Evolutionary conservation across 2,329 filamentous ascomycete genomes (phyloP).

Genomic region (Arthrobotrys sphaeroides): DNA sequence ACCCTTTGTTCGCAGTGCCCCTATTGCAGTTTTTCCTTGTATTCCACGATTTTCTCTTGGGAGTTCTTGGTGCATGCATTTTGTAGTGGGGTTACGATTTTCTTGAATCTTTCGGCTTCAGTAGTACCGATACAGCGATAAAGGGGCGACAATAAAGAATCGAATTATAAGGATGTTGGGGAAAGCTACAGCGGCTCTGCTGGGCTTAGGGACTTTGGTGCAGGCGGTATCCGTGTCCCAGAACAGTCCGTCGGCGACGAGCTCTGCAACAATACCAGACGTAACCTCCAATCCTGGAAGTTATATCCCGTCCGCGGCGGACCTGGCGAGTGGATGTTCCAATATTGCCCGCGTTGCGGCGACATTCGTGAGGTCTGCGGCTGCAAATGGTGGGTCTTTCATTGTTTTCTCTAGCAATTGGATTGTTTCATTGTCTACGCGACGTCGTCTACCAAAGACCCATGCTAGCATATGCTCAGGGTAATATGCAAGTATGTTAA

Average conservation of each 20-base stretch:
- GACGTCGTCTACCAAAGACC: background rate
- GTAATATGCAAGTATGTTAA: constrained; percentile 11
- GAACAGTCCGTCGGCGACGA: constrained; percentile 1
- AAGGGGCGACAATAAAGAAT: background rate
- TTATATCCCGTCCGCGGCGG: constrained; percentile 20
- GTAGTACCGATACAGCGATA: constrained; percentile 1
- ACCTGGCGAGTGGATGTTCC: constrained; percentile 28
- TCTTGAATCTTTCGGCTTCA: constrained; percentile 2
- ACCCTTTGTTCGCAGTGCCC: background rate
- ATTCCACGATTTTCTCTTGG: background rate
- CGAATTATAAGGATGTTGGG: constrained; percentile 17
- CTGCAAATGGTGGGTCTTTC: constrained; percentile 17
- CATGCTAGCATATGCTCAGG: too few species aligned
- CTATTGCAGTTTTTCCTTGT: constrained; percentile 14
- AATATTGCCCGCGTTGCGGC: constrained; percentile 30
- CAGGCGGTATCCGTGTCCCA: constrained; percentile 34
- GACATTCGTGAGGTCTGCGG: constrained; percentile 12
- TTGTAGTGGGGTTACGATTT: background rate
- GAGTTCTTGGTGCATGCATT: constrained; percentile 8
- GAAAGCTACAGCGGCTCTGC: constrained; percentile 36
- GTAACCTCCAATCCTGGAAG: constrained; percentile 5
- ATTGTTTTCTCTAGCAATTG: background rate
- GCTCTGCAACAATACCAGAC: background rate
- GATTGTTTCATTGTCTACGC: background rate
- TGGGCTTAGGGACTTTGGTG: constrained; percentile 29